Evolutionary conservation across 75 land plant genomes (phyloP), one percentile per base, ranked within the genome.

Genomic region (Larix kaempferi): DNA sequence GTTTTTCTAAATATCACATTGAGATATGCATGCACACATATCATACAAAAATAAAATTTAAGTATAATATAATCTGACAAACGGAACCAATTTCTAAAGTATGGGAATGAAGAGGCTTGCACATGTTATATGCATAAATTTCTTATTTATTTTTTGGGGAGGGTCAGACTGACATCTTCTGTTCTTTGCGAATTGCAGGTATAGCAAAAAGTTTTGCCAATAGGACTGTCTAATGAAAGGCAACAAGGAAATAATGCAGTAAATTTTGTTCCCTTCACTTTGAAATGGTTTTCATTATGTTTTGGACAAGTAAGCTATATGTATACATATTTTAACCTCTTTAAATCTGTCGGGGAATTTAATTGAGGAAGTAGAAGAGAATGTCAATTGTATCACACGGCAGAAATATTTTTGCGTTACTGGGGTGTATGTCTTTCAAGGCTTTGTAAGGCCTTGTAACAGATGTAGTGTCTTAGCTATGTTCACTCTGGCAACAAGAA

Each of bases 161-260:
- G 49, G 52, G 52, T 22, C 41, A 41, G 52, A 39, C 49, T 69
- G 49, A 39, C 41, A 8, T 66, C 52, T 8, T 41, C 52, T 69
- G 44, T 37, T 10, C 12, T 49, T 69, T n/a, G 52, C 41, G n/a
- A 41, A 69, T 69, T 69, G 37, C 72, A 69, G 72, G 72, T 69
- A 44, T 21, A 16, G 14, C 52, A 19, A 52, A 39, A 21, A 37
- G 22, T 41, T 69, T 69, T 69, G 72, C 37, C 4, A 4, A 19
- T 8, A 41, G n/a, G 8, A 41, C n/a, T 41, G 33, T 41, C 21
- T 3, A 23, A n/a, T 21, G 54, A 35, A 44, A 19, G 22, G 21
- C 23, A 3, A 39, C 49, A 69, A 69, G 69, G 29, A 29, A 65
- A 35, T 3, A 21, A 37, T 69, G 44, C 52, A 39, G 2, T 2